Evolutionary conservation across 805 yeast genomes (phyloP).

Genomic region (Candida fluviatilis): DNA sequence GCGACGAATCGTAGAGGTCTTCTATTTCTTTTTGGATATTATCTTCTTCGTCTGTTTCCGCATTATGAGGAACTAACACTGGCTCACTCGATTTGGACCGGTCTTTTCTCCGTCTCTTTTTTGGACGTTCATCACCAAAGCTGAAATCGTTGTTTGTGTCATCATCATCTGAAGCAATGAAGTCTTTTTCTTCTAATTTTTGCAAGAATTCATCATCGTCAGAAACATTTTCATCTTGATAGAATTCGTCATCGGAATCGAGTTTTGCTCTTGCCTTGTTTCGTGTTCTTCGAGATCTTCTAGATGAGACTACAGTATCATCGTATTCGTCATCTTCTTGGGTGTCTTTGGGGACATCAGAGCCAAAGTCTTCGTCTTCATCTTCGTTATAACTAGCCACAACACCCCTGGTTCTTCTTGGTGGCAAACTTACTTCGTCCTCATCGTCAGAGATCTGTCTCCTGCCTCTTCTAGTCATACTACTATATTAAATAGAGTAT

Average conservation of each 20-base stretch:
- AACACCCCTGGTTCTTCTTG: constrained; percentile 7
- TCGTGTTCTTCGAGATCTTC: constrained; percentile 8
- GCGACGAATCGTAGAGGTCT: constrained; percentile 60
- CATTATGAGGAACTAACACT: constrained; percentile 8
- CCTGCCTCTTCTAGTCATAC: constrained; percentile 15
- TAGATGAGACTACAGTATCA: constrained; percentile 5
- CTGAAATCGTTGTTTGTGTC: constrained; percentile 5
- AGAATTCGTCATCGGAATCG: constrained; percentile 7
- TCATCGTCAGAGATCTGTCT: constrained; percentile 11
- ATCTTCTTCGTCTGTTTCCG: constrained; percentile 24
- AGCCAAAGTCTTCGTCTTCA: not conserved
- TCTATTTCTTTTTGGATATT: constrained; percentile 60
- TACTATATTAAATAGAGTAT: constrained; percentile 8
- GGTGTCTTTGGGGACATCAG: constrained; percentile 2
- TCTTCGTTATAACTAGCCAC: constrained; percentile 4
- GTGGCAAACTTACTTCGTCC: constrained; percentile 7
- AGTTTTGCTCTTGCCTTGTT: constrained; percentile 7
- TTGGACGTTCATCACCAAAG: not conserved
- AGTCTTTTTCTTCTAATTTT: constrained; percentile 27
- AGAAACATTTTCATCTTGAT: constrained; percentile 12
- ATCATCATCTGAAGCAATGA: constrained; percentile 37
- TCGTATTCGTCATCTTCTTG: constrained; percentile 8
- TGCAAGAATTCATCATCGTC: constrained; percentile 25
- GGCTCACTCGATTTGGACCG: constrained; percentile 6
- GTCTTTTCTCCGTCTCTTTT: constrained; percentile 10